Percentiles rank a stretch among this genome's conserved stretches.
These are phyloP conservation scores for Withania somnifera DNA, from an alignment of 305 asterid species.

Conservation along the genomic window DNA sequence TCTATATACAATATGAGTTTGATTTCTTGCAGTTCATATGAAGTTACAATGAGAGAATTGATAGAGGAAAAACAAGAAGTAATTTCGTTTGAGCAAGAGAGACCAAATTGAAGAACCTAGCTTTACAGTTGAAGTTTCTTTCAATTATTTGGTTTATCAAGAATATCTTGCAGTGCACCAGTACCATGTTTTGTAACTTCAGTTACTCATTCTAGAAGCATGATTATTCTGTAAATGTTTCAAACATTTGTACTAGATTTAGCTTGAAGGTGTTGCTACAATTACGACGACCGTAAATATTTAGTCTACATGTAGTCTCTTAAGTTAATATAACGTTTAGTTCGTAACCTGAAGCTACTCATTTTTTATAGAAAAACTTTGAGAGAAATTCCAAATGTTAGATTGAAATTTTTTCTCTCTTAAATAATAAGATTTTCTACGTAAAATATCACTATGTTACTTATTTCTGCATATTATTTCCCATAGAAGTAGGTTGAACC, in stretches of 20 bases:
- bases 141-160: background rate
- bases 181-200: no score
- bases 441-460: background rate
- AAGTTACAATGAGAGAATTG: no score
- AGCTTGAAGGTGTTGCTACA: background rate
- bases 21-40: no score
- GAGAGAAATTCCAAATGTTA: no score
- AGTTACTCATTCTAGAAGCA: background rate
- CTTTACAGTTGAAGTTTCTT: background rate
- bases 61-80: no score
- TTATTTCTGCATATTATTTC: no score
- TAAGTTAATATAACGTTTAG: no score
- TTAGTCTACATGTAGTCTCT: background rate
- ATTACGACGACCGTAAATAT: background rate
- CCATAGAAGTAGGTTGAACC: background rate
- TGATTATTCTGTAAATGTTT: no score
- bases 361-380: no score
- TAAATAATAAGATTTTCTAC: background rate
- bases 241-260: background rate
- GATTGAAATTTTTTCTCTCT: no score
- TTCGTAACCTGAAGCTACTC: background rate
- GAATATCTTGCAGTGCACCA: no score
- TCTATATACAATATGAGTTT: no score
- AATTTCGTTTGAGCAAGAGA: background rate
- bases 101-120: background rate